Percentiles rank a stretch among this genome's conserved stretches.
Conservation (phyloP, 108 stramenopile genomes). For the Phaeodactylum tricornutum region DNA sequence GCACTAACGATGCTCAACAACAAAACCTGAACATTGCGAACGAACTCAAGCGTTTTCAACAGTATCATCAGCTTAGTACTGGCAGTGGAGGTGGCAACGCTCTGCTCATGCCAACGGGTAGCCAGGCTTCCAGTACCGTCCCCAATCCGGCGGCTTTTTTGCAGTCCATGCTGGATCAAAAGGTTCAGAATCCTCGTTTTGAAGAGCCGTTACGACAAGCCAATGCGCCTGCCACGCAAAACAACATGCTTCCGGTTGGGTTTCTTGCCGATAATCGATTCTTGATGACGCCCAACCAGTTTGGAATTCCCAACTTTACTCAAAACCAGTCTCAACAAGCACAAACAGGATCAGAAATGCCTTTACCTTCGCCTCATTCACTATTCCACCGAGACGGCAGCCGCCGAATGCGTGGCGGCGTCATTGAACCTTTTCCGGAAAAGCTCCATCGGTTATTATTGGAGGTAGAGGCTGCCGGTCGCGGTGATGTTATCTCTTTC, state of each 20-base stretch:
- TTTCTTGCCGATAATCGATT: slow-evolving; percentile 10
- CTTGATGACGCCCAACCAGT: slow-evolving; percentile 12
- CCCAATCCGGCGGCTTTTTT: slow-evolving; percentile 1
- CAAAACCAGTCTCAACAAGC: background rate
- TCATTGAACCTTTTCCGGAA: slow-evolving; percentile 41
- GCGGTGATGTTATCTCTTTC: slow-evolving; percentile 58
- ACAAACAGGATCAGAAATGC: background rate
- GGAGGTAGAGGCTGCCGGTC: slow-evolving; percentile 53
- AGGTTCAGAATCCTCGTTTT: no score
- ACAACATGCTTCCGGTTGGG: slow-evolving; percentile 8
- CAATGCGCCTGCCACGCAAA: no score
- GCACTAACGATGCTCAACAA: background rate
- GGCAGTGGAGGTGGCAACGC: background rate
- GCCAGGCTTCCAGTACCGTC: background rate
- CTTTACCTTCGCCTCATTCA: slow-evolving; percentile 22
- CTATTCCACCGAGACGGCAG: slow-evolving; percentile 25
- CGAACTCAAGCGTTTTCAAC: slow-evolving; percentile 10
- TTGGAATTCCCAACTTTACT: slow-evolving; percentile 8
- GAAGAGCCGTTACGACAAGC: no score
- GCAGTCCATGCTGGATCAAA: slow-evolving; percentile 10
- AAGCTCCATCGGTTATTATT: slow-evolving; percentile 60
- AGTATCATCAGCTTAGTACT: slow-evolving; percentile 1
- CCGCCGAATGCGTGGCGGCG: slow-evolving; percentile 41
- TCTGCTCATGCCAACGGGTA: background rate
- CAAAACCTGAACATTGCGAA: background rate